Evolutionary conservation across 2,329 filamentous ascomycete species (phyloP).

Genomic region (Grosmannia clavigera): DNA sequence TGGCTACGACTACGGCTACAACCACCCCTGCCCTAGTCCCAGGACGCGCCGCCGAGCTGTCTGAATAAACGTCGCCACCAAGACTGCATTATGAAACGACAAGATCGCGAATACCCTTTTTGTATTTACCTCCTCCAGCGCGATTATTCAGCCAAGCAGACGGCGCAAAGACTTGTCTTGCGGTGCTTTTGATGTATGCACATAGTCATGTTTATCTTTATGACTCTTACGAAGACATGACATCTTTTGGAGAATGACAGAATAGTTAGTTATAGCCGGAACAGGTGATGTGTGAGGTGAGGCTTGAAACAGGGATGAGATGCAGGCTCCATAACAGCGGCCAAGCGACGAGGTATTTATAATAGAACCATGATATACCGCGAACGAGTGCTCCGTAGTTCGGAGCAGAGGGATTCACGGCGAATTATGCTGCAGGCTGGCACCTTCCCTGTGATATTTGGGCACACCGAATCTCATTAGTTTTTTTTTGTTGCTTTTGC

Average conservation of each 20-base stretch:
- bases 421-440: neutral
- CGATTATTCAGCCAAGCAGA: neutral
- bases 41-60: neutral
- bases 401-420: too few relatives aligned
- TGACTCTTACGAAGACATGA: slow-evolving; percentile 1
- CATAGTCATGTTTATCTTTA: neutral
- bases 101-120: slow-evolving; percentile 2
- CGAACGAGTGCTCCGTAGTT: too few relatives aligned
- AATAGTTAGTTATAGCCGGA: neutral
- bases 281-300: neutral
- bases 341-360: neutral
- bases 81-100: neutral
- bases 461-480: too few relatives aligned
- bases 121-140: neutral
- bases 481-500: too few relatives aligned
- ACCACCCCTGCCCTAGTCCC: neutral
- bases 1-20: neutral
- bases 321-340: neutral
- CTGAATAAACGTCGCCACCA: neutral
- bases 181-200: neutral
- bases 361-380: neutral
- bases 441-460: neutral
- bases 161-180: neutral
- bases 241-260: neutral
- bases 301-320: neutral